Evolutionary conservation across 805 yeast genomes (phyloP).

Genomic region (Myxozyma mucilagina): DNA sequence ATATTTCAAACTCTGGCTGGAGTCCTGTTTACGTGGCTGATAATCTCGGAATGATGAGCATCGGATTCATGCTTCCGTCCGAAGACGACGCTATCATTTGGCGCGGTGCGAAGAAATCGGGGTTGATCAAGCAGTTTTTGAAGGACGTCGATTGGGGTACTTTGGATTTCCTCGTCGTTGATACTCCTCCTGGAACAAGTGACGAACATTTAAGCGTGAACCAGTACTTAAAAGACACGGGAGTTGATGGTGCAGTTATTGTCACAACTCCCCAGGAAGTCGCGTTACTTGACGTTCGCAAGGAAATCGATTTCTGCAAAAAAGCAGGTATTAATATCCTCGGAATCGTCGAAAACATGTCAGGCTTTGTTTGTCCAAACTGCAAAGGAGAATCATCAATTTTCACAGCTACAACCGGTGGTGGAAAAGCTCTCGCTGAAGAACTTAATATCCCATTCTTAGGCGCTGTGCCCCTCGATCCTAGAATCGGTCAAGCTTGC

Average conservation of each 20-base stretch:
- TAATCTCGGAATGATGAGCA: conserved; percentile 92
- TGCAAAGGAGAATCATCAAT: conserved; percentile 89
- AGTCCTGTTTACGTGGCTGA: conserved; percentile 95
- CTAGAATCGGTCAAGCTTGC: conserved; percentile 86
- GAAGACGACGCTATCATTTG: conserved; percentile 57
- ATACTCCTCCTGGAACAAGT: conserved; percentile 98
- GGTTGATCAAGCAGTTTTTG: conserved; percentile 86
- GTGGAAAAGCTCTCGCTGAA: conserved; percentile 80
- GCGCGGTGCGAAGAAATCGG: conserved; percentile 96
- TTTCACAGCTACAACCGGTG: conserved; percentile 95
- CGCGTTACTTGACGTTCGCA: conserved; percentile 88
- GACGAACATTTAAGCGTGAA: conserved; percentile 95
- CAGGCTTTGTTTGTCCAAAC: conserved; percentile 96
- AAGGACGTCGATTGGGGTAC: conserved; percentile 94
- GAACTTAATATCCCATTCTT: conserved; percentile 77
- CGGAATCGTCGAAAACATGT: conserved; percentile 96
- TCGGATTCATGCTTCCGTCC: conserved; percentile 58
- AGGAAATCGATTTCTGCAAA: conserved; percentile 90
- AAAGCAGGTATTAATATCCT: conserved; percentile 84
- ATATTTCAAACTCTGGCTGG: conserved; percentile 91
- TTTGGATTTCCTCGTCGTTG: conserved; percentile 79
- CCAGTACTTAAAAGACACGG: conserved; percentile 81
- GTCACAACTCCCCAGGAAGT: conserved; percentile 99
- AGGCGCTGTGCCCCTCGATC: conserved; percentile 95
- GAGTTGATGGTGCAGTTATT: conserved; percentile 91